phyloP scores from a whole-genome alignment of 169 alveolate genomes.

The Cyclospora cayetanensis region DNA sequence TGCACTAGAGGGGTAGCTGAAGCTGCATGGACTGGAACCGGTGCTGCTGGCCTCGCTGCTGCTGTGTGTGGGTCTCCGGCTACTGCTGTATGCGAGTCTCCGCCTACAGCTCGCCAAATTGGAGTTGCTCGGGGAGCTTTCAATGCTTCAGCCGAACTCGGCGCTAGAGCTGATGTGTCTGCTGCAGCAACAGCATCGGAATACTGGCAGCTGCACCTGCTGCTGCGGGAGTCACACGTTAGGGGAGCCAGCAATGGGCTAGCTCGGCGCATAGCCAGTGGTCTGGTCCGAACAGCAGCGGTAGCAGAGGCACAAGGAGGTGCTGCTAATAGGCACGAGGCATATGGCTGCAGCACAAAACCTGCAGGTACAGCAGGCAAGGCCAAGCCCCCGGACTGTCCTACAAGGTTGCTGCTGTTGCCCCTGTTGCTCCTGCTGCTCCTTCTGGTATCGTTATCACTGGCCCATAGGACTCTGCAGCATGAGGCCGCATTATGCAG shows the following conservation, averaged over 20 bases:
- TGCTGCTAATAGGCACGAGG: not conserved
- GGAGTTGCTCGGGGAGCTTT: not conserved
- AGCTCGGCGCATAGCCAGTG: not conserved
- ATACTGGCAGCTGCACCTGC: not conserved
- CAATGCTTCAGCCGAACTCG: not conserved
- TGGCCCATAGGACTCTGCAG: not conserved
- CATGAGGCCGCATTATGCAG: not conserved
- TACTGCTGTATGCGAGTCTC: no score
- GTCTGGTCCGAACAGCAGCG: not conserved
- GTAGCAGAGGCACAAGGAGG: no score
- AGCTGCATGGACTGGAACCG: not conserved
- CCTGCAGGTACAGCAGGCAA: not conserved
- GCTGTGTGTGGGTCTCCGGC: no score
- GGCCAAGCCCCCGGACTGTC: not conserved
- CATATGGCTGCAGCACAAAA: not conserved
- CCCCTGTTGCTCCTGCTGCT: not conserved
- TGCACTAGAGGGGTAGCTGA: no score
- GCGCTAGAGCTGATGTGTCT: no score
- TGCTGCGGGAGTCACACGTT: not conserved
- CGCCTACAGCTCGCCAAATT: not conserved
- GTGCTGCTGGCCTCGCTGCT: not conserved
- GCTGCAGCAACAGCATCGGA: conserved; percentile 6
- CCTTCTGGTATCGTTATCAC: not conserved
- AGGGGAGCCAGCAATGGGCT: not conserved
- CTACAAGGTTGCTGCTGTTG: not conserved